Evolutionary conservation across 768 basidiomycete species (phyloP).

Genomic region (Suillus americanus): DNA sequence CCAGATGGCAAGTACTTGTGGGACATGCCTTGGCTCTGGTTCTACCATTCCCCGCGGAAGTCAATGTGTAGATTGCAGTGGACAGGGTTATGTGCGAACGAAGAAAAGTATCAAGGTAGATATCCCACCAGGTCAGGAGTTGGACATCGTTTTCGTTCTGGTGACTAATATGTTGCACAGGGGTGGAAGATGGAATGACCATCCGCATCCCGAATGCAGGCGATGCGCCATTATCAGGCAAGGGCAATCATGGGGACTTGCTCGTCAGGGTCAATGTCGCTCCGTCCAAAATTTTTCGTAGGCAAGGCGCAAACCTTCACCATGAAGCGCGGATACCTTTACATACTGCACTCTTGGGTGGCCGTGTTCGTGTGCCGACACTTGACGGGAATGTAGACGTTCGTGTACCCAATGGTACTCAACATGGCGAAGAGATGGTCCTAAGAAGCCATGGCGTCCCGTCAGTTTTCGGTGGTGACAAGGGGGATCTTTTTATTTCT

Average conservation of each 20-base stretch:
- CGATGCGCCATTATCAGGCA: constrained; percentile 79
- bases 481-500: constrained; percentile 85
- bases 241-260: constrained; percentile 81
- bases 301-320: constrained; percentile 91
- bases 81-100: constrained; percentile 84
- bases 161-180: constrained; percentile 37
- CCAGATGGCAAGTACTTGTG: constrained; percentile 94
- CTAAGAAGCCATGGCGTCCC: constrained; percentile 83
- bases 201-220: constrained; percentile 79
- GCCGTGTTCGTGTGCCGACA: constrained; percentile 88
- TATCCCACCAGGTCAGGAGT: constrained; percentile 76
- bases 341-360: constrained; percentile 91
- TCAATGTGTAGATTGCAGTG: constrained; percentile 79
- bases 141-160: constrained; percentile 1
- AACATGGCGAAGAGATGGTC: constrained; percentile 97
- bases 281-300: constrained; percentile 78
- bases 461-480: constrained; percentile 55
- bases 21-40: constrained; percentile 78
- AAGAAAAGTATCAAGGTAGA: constrained; percentile 77
- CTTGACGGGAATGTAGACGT: constrained; percentile 96
- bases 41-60: constrained; percentile 74
- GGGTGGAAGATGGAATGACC: constrained; percentile 94
- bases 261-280: constrained; percentile 84
- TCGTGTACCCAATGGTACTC: constrained; percentile 87
- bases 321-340: constrained; percentile 89